phyloP scores from a whole-genome alignment of 768 basidiomycete genomes.

The Lactarius sp. region DNA sequence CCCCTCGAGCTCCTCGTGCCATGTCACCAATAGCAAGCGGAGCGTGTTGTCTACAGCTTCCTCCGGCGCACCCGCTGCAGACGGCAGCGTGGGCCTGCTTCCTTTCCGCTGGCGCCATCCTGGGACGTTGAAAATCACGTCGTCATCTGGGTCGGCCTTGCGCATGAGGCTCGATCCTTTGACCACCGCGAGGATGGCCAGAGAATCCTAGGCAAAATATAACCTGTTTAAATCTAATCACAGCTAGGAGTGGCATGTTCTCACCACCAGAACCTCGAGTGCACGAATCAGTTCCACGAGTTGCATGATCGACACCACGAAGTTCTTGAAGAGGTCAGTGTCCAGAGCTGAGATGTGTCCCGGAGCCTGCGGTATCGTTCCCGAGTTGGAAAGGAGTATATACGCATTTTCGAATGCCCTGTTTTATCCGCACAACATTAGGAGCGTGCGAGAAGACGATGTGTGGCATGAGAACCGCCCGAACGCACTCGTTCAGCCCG shows the following conservation, averaged over 20 bases:
- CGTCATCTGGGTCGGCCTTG: constrained; percentile 5
- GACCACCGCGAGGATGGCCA: background rate
- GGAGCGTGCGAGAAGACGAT: background rate
- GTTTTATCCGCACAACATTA: background rate
- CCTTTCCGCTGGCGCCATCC: constrained; percentile 12
- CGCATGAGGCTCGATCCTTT: background rate
- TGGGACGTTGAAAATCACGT: constrained; percentile 19
- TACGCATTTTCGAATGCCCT: constrained; percentile 13
- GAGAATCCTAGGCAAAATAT: background rate
- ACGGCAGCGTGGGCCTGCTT: background rate
- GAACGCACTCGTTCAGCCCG: constrained; percentile 10
- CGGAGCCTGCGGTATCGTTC: background rate
- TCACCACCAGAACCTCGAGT: constrained; percentile 8
- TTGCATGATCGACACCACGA: constrained; percentile 9
- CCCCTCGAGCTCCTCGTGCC: constrained; percentile 15
- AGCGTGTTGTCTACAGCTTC: background rate
- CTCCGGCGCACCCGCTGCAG: background rate
- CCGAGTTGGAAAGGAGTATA: constrained; percentile 3
- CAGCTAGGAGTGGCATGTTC: background rate
- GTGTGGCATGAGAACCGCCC: background rate
- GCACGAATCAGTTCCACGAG: constrained; percentile 8
- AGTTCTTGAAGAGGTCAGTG: constrained; percentile 10
- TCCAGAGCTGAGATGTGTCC: constrained; percentile 6
- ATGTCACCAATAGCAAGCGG: constrained; percentile 3
- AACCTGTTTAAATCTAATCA: background rate